Evolutionary conservation across 805 yeast genomes (phyloP).

Genomic region (Kuraishia hungarica): DNA sequence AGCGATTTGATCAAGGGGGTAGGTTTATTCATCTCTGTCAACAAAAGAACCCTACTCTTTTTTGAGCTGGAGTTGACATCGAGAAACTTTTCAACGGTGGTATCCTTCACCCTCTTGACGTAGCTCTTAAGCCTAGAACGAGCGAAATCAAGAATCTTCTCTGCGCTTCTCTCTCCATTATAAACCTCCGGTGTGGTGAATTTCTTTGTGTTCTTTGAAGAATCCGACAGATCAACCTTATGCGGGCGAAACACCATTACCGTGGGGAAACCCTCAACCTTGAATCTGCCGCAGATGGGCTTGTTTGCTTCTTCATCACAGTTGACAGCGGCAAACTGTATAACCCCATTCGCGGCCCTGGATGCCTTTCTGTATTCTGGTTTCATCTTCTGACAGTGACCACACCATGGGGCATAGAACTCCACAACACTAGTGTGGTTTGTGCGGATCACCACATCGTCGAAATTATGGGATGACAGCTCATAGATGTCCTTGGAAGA

Average conservation of each 20-base stretch:
- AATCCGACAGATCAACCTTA: slow-evolving; percentile 26
- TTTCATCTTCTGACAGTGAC: slow-evolving; percentile 73
- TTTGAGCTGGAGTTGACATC: slow-evolving; percentile 7
- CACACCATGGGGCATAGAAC: slow-evolving; percentile 98
- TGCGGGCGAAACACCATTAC: slow-evolving; percentile 78
- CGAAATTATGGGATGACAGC: slow-evolving; percentile 48
- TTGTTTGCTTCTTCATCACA: slow-evolving; percentile 70
- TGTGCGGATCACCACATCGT: slow-evolving; percentile 54
- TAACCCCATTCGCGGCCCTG: slow-evolving; percentile 42
- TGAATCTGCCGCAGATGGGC: slow-evolving; percentile 56
- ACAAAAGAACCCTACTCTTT: slow-evolving; percentile 36
- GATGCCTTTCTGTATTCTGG: slow-evolving; percentile 62
- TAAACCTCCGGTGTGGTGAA: slow-evolving; percentile 48
- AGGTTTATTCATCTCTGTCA: slow-evolving; percentile 39
- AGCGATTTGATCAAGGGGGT: slow-evolving; percentile 54
- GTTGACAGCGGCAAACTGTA: slow-evolving; percentile 73
- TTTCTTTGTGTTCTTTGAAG: slow-evolving; percentile 9
- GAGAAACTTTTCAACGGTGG: slow-evolving; percentile 22
- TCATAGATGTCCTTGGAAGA: slow-evolving; percentile 41
- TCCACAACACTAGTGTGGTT: slow-evolving; percentile 79
- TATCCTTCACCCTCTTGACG: slow-evolving; percentile 38
- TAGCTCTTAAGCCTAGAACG: slow-evolving; percentile 58
- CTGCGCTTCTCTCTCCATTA: slow-evolving; percentile 51
- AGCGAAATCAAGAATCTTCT: slow-evolving; percentile 44
- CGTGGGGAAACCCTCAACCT: slow-evolving; percentile 79